Percentiles rank a stretch among this genome's conserved stretches.
phyloP scores from a whole-genome alignment of 2,329 filamentous ascomycete genomes.

The Coniochaeta pulveracea region DNA sequence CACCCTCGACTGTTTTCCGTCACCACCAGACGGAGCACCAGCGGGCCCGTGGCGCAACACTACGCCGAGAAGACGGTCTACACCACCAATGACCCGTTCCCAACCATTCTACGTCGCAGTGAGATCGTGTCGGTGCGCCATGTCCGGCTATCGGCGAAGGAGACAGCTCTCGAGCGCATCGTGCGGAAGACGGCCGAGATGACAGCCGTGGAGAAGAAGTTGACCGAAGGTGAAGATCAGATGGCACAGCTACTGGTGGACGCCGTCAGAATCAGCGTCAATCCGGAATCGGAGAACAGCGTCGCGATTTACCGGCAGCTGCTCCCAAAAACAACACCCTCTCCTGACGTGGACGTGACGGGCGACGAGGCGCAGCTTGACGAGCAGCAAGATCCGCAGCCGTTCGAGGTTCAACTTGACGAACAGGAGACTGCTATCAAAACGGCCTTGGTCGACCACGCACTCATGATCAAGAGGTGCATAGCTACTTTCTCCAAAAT shows the following conservation, averaged over 20 bases:
- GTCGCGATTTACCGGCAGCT: slow-evolving; percentile 69
- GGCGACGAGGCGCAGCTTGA: slow-evolving; percentile 26
- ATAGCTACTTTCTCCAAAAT: slow-evolving; percentile 57
- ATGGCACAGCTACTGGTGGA: slow-evolving; percentile 60
- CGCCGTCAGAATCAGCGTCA: slow-evolving; percentile 66
- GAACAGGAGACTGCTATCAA: slow-evolving; percentile 68
- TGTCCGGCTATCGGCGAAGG: slow-evolving; percentile 58
- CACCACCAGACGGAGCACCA: slow-evolving; percentile 59
- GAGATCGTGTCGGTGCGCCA: slow-evolving; percentile 66
- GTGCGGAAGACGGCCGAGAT: slow-evolving; percentile 86
- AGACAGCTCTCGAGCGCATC: slow-evolving; percentile 85
- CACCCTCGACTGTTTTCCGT: slow-evolving; percentile 70
- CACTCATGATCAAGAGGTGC: slow-evolving; percentile 75
- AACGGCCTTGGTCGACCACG: slow-evolving; percentile 80
- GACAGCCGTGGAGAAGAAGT: slow-evolving; percentile 59
- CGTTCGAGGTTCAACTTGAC: slow-evolving; percentile 33
- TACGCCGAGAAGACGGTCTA: slow-evolving; percentile 77
- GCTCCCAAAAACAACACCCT: slow-evolving; percentile 36
- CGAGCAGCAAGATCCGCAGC: slow-evolving; percentile 25
- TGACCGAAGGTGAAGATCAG: slow-evolving; percentile 48
- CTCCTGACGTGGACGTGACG: slow-evolving; percentile 19
- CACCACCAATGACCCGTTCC: slow-evolving; percentile 75
- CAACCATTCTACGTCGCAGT: slow-evolving; percentile 78
- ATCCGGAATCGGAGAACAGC: slow-evolving; percentile 61
- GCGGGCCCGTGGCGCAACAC: slow-evolving; percentile 59